Conservation (phyloP, 2,329 filamentous ascomycete species). For the Coniochaeta pulveracea region DNA sequence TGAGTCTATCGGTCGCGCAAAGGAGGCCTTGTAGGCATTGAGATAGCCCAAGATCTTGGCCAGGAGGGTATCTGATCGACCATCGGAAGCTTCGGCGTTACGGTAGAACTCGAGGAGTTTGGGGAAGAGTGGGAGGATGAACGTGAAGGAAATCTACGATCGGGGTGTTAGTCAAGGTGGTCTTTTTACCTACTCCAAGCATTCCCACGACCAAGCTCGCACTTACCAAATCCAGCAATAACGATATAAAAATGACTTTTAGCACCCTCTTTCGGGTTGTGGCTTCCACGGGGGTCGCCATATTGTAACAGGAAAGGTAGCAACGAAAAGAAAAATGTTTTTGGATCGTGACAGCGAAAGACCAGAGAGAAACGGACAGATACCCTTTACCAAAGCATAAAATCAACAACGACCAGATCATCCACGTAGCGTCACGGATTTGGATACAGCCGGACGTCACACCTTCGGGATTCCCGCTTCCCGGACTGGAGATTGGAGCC, state of each 20-base stretch:
- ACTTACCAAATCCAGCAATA: slow-evolving; percentile 78
- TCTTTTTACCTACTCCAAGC: background rate
- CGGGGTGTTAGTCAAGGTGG: slow-evolving; percentile 2
- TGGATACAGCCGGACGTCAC: too few relatives aligned
- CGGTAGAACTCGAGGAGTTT: slow-evolving; percentile 95
- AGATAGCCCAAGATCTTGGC: slow-evolving; percentile 70
- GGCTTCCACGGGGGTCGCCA: slow-evolving; percentile 34
- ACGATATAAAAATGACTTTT: slow-evolving; percentile 76
- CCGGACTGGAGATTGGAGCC: too few relatives aligned
- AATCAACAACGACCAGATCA: too few relatives aligned
- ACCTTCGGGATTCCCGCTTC: too few relatives aligned
- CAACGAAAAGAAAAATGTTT: too few relatives aligned
- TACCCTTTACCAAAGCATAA: too few relatives aligned
- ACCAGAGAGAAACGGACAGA: too few relatives aligned
- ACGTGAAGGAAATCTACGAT: slow-evolving; percentile 85
- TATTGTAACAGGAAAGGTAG: too few relatives aligned
- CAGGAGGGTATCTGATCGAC: slow-evolving; percentile 50
- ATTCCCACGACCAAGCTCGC: too few relatives aligned
- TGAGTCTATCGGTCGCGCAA: slow-evolving; percentile 85
- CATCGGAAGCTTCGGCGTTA: slow-evolving; percentile 57
- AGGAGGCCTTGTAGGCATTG: slow-evolving; percentile 90
- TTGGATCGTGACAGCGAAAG: background rate
- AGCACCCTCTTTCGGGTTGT: slow-evolving; percentile 67
- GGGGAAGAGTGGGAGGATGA: slow-evolving; percentile 92
- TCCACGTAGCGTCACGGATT: too few relatives aligned